Evolutionary conservation across 179 eudicot genomes (phyloP), one percentile per base, ranked within the genome.

Genomic region (Nepenthes alata): DNA sequence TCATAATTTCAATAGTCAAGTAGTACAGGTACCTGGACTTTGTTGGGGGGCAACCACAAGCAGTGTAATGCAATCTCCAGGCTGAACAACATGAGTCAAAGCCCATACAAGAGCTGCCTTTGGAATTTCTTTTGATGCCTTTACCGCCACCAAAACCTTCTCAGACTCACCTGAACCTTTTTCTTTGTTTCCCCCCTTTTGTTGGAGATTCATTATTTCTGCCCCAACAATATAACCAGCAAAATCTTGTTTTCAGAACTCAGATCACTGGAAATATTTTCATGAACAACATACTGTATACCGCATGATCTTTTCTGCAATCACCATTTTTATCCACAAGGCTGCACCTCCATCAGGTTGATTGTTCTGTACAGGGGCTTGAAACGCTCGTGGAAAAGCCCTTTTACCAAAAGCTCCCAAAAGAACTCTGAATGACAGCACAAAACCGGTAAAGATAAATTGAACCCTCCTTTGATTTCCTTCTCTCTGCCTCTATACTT

Each of bases 21-120:
- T 0, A 12, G 50, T 1, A 48, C 7, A 7, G 15, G 13, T 67
- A 76, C 83, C 83, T 71, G 91, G 81, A 67, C 64, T 75, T 53
- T 82, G 96, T 4, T 88, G 74, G 67, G 97, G 78, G 41, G 82
- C 80, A 67, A 94, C 91, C 44, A 91, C 99, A 62, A 94, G 84
- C 50, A 94, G 69, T 8, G 89, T 85, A 51, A 94, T 87, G 67
- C 89, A 90, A 69, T 94, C 89, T 49, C 95, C 97, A 59, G 99
- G 99, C 66, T 94, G 99, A 72, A 85, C 97, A 73, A 94, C 97
- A 78, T 94, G 99, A 80, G 83, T 87, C 73, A 94, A 75, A 57
- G 99, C 96, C 99, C 99, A 94, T 57, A 94, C 77, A 11, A 94
- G 77, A 16, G 95, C 99, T 48, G 85, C 72, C 56, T 82, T 94